Conservation (phyloP, 352 stramenopile genomes). For the Globisporangium solare region DNA sequence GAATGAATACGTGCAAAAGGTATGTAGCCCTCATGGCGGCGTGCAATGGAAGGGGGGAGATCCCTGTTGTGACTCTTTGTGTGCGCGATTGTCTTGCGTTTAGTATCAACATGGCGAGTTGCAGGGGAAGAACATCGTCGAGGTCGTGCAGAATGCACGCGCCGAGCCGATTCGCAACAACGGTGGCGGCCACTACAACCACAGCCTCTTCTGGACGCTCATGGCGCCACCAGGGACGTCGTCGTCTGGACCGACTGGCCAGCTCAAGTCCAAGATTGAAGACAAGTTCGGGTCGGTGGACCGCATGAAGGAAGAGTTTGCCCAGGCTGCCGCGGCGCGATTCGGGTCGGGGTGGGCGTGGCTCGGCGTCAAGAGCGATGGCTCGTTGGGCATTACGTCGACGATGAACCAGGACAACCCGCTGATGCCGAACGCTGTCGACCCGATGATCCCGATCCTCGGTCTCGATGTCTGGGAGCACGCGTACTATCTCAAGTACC, state of each 20-base stretch:
- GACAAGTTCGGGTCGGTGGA: slow-evolving; percentile 90
- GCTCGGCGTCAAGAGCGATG: slow-evolving; percentile 83
- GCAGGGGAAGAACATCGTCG: slow-evolving; percentile 76
- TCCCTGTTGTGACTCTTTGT: not conserved
- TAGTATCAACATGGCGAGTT: slow-evolving; percentile 65
- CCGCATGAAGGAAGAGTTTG: slow-evolving; percentile 88
- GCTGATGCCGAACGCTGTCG: slow-evolving; percentile 72
- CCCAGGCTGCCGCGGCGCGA: slow-evolving; percentile 70
- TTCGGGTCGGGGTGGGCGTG: slow-evolving; percentile 91
- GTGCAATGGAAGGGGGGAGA: too few relatives aligned
- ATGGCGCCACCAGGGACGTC: slow-evolving; percentile 78
- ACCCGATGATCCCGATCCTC: slow-evolving; percentile 91
- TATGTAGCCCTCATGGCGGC: slow-evolving; percentile 14
- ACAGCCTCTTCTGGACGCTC: slow-evolving; percentile 92
- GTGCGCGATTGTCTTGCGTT: slow-evolving; percentile 6
- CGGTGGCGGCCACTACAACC: slow-evolving; percentile 82
- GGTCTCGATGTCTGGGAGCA: slow-evolving; percentile 96
- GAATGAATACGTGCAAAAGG: slow-evolving; percentile 79
- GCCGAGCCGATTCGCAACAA: slow-evolving; percentile 81
- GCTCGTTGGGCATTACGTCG: slow-evolving; percentile 92
- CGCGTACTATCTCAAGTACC: slow-evolving; percentile 97
- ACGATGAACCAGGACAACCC: slow-evolving; percentile 96
- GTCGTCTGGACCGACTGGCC: slow-evolving; percentile 71
- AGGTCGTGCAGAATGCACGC: slow-evolving; percentile 68
- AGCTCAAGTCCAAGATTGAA: slow-evolving; percentile 80